Evolutionary conservation across 2,329 filamentous ascomycete species (phyloP), one percentile per base, ranked within the genome.

Genomic region (Arthrobotrys sinensis): DNA sequence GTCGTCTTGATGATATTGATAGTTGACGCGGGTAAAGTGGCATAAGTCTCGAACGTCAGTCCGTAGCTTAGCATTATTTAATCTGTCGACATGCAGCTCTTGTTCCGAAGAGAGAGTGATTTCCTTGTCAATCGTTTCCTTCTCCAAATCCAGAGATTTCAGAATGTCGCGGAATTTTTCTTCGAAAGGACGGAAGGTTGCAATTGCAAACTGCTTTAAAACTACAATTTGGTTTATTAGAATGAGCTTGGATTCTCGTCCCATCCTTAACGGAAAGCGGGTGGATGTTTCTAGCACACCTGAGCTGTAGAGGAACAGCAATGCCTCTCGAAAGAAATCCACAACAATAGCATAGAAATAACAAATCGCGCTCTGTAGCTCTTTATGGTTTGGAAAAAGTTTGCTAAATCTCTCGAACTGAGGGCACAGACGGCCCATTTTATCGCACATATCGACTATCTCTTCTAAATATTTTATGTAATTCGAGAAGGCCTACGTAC

Each of bases 291-390:
- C 55, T 79, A n/a, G 24, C 55, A 43, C 19, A 84, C 82, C 83
- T 57, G 82, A 80, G 7, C 80, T 70, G 69, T 81, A 82, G 1
- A 82, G 67, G 1, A 80, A 79, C 62, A 82, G 70, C 4, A 86
- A 48, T 8, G 82, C 80, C 40, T 83, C 82, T 28, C 80, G 83
- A 76, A 84, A 86, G 57, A 84, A 85, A 0, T 80, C 79, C 34
- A 86, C 79, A 1, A 86, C 82, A 0, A 82, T 81, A 0, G 84
- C 83, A 48, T 85, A 81, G 55, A 86, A 85, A 6, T 80, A 72
- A 45, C 81, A 83, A 6, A 86, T 79, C 1, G 84, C 80, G 40
- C 82, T 73, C 36, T 84, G 84, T 16, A 86, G 81, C 48, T 80
- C 80, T 3, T 50, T 52, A 1, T 84, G 86, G 1, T 72, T 81